A percentile compares a stretch with the other conserved stretches of the same genome.
phyloP scores from a whole-genome alignment of 2,329 filamentous ascomycete genomes.

The Xylariaceae sp. region DNA sequence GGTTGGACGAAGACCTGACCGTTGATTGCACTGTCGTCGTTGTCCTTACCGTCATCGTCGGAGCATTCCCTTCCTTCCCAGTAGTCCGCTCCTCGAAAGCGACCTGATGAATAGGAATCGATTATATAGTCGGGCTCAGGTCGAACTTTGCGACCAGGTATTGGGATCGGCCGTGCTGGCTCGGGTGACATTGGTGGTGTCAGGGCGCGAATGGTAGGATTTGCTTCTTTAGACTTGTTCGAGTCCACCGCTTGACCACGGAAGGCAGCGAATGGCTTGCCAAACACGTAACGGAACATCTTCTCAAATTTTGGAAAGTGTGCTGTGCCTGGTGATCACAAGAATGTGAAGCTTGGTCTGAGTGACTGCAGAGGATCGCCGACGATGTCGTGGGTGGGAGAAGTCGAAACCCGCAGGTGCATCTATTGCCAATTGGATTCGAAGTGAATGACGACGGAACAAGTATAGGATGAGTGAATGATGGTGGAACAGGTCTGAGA shows the following conservation, averaged over 20 bases:
- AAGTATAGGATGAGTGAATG: background rate
- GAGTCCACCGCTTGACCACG: background rate
- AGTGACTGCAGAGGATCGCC: background rate
- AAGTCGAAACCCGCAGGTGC: background rate
- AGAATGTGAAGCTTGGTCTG: background rate
- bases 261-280: background rate
- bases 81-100: too few species aligned
- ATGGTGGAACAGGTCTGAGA: background rate
- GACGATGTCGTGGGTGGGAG: background rate
- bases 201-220: constrained; percentile 2
- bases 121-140: too few species aligned
- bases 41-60: too few species aligned
- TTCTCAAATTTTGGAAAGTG: background rate
- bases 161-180: background rate
- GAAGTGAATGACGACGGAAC: background rate
- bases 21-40: too few species aligned
- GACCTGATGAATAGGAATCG: too few species aligned
- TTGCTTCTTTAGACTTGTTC: background rate
- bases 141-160: background rate
- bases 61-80: too few species aligned
- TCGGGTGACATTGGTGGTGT: constrained; percentile 19
- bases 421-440: background rate
- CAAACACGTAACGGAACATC: background rate
- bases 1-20: too few species aligned
- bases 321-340: background rate